Evolutionary conservation across 164 flowering plant genomes (phyloP).

Genomic region (Kalanchoe fedtschenkoi): DNA sequence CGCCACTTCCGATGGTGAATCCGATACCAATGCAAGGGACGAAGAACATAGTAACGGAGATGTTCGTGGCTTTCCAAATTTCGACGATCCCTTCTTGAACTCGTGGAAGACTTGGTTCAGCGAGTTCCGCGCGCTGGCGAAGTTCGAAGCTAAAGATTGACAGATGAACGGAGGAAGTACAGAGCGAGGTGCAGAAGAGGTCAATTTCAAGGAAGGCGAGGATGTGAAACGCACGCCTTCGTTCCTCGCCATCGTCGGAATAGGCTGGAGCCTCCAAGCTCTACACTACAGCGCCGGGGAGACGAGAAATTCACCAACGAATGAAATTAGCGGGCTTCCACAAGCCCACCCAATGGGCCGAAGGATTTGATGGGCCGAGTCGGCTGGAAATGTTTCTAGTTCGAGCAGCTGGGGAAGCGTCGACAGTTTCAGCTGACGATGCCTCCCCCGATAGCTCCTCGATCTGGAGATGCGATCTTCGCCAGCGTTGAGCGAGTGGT

Average conservation of each 20-base stretch:
- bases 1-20: not conserved
- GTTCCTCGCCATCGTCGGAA: slow-evolving; percentile 22
- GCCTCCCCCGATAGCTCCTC: slow-evolving; percentile 50
- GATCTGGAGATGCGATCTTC: slow-evolving; percentile 87
- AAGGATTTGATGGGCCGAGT: not conserved
- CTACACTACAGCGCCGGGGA: not conserved
- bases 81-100: not conserved
- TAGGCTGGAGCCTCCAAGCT: not conserved
- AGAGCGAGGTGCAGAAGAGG: not conserved
- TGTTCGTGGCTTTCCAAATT: not conserved
- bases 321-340: not conserved
- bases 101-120: not conserved
- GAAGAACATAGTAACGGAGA: not conserved
- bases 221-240: slow-evolving; percentile 32
- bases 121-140: not conserved
- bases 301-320: not conserved
- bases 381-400: not conserved
- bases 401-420: no score
- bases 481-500: slow-evolving; percentile 68
- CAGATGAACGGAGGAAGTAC: not conserved
- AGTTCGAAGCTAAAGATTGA: not conserved
- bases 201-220: slow-evolving; percentile 27
- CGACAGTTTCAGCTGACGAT: no score
- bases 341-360: not conserved
- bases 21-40: not conserved